Conservation (phyloP, 768 basidiomycete genomes). For the Agrocybe pediades region DNA sequence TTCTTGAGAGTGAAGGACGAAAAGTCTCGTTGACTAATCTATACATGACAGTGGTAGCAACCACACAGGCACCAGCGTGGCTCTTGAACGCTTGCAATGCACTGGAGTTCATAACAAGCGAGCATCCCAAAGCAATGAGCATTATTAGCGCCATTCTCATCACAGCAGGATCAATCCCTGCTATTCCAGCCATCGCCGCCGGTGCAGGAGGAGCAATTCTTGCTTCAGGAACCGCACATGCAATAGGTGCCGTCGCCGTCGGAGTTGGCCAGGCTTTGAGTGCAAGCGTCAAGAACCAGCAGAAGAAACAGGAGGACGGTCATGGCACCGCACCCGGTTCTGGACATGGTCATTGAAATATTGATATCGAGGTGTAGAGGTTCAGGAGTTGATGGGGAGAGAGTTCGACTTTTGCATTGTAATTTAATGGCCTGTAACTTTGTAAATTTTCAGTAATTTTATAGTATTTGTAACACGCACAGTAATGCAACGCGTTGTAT, state of each 20-base stretch:
- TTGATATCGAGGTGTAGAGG: too few relatives aligned
- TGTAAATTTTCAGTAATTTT: too few relatives aligned
- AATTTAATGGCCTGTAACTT: too few relatives aligned
- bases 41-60: slow-evolving; percentile 34
- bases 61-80: slow-evolving; percentile 72
- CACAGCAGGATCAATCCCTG: slow-evolving; percentile 73
- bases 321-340: neutral
- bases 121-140: slow-evolving; percentile 76
- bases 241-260: slow-evolving; percentile 77
- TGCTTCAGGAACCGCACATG: slow-evolving; percentile 74
- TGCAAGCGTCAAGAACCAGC: slow-evolving; percentile 32
- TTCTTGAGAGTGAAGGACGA: neutral
- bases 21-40: neutral
- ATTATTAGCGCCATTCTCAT: slow-evolving; percentile 77
- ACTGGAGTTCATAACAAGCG: slow-evolving; percentile 70
- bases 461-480: too few relatives aligned
- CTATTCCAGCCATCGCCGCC: slow-evolving; percentile 68
- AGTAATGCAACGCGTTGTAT: too few relatives aligned
- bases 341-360: neutral
- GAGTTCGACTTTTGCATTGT: too few relatives aligned
- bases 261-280: slow-evolving; percentile 61
- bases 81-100: slow-evolving; percentile 76
- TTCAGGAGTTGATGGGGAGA: too few relatives aligned
- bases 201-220: slow-evolving; percentile 74
- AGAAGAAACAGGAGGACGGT: slow-evolving; percentile 23